A percentile compares a stretch with the other conserved stretches of the same genome.
Evolutionary conservation across 2,329 filamentous ascomycete genomes (phyloP).

Genomic region (Phialocephala sp.): DNA sequence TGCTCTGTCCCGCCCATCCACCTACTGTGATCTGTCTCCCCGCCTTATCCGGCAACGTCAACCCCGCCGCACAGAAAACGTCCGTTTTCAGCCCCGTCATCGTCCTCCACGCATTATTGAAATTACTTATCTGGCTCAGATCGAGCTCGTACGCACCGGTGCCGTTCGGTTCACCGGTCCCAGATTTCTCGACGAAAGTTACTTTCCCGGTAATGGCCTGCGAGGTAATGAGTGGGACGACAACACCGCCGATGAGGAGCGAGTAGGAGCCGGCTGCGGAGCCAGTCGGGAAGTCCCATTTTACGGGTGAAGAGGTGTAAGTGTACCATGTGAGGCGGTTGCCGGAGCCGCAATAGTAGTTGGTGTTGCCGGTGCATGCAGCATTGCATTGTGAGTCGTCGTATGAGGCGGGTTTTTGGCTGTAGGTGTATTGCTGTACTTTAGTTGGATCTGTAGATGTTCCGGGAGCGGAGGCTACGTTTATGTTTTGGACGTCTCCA

Average conservation of each 20-base stretch:
- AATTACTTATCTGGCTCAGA: constrained; percentile 57
- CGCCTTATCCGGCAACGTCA: constrained; percentile 68
- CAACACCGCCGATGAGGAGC: constrained; percentile 64
- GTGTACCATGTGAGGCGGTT: constrained; percentile 32
- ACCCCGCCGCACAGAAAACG: constrained; percentile 68
- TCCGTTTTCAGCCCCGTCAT: constrained; percentile 67
- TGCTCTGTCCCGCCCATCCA: constrained; percentile 69
- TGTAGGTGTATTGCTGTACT: constrained; percentile 45
- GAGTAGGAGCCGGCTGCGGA: constrained; percentile 62
- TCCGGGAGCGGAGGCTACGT: constrained; percentile 25
- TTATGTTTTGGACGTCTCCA: constrained; percentile 30
- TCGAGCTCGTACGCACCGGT: constrained; percentile 72
- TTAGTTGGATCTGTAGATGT: constrained; percentile 28
- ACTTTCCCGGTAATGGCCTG: constrained; percentile 65
- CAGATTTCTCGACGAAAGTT: constrained; percentile 64
- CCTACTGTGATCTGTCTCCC: constrained; percentile 69
- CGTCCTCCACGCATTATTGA: constrained; percentile 60
- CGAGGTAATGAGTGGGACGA: constrained; percentile 46
- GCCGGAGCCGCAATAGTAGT: constrained; percentile 30
- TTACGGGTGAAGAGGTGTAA: constrained; percentile 18
- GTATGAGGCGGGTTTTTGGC: constrained; percentile 19
- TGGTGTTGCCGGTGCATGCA: constrained; percentile 27
- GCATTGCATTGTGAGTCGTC: constrained; percentile 29
- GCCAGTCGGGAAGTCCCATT: constrained; percentile 55
- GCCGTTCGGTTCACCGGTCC: constrained; percentile 60